Base-by-base conservation (phyloP, 192 early-diverging fungal species). In the Jimgerdemannia lactiflua region DNA sequence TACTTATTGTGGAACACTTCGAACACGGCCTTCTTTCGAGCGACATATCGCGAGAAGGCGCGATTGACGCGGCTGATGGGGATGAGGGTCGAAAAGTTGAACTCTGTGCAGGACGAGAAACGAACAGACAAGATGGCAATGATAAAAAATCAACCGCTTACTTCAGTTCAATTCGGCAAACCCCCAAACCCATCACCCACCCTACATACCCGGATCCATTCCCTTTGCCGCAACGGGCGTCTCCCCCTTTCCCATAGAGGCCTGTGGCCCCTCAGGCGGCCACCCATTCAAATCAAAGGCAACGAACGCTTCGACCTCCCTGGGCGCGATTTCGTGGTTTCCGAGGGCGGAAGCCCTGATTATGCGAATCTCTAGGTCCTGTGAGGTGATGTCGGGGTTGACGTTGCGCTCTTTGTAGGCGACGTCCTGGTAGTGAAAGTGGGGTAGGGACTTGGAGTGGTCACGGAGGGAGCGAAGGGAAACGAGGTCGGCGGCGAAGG, bases 221-320 rank as follows among this genome's bases (percentile, higher is more conserved):
- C 82, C 79, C 64, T 82, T 83, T 49, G 78, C 75, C 10, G 86
- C 85, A 3, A 79, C 77, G 3, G 80, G 74, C 3, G 91, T 92
- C 71, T 90, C 86, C 0, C 93, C 93, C 78, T 93, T 94, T 11
- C 86, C 90, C 44, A 86, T 77, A 3, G 83, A 74, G 59, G 85
- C 81, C 6, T 82, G 82, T 3, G 85, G 70, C 67, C 86, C 85
- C 67, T 89, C 87, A 8, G 83, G 77, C 17, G 91, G 92, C 92
- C 92, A 93, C n/a, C 92, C 93, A 11, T 76, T 73, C 39, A 93
- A 67, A 81, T 95, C 92, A 86, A 86, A 95, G 11, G 75, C 72
- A 7, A 94, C 91, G 76, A 85, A 91, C 7, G 86, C 84, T 7
- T 93, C 91, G 65, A 95, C 80, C 65, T 91, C 88, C 70, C 79